Evolutionary conservation across 2,329 filamentous ascomycete genomes (phyloP).

Genomic region (Pestalotiopsis sp.): DNA sequence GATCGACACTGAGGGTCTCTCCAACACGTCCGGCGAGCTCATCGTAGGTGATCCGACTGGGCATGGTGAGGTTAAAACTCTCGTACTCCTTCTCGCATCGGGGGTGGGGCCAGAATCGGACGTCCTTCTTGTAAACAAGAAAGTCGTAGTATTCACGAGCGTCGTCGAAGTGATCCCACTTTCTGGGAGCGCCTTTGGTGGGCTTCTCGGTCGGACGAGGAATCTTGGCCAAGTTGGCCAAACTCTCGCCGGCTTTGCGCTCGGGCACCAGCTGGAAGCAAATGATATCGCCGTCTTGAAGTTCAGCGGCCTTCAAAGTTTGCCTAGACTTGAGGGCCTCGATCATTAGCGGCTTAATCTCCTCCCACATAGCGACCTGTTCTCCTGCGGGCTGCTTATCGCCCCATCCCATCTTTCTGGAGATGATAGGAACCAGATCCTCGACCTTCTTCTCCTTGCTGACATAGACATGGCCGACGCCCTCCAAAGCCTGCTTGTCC

Average conservation of each 20-base stretch:
- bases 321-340: slow-evolving; percentile 91
- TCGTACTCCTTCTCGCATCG: slow-evolving; percentile 61
- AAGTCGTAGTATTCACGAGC: slow-evolving; percentile 92
- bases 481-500: slow-evolving; percentile 73
- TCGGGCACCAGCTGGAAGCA: slow-evolving; percentile 79
- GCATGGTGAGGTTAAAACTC: slow-evolving; percentile 77
- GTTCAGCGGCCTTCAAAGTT: slow-evolving; percentile 86
- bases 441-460: slow-evolving; percentile 85
- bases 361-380: slow-evolving; percentile 79
- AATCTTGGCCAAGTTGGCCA: slow-evolving; percentile 43
- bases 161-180: slow-evolving; percentile 64
- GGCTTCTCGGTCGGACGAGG: slow-evolving; percentile 42
- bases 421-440: slow-evolving; percentile 78
- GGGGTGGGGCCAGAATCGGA: slow-evolving; percentile 76
- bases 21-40: slow-evolving; percentile 83
- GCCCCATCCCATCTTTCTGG: slow-evolving; percentile 85
- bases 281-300: slow-evolving; percentile 96
- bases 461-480: slow-evolving; percentile 85
- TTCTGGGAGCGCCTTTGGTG: slow-evolving; percentile 40
- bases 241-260: slow-evolving; percentile 43
- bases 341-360: slow-evolving; percentile 98
- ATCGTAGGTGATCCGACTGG: slow-evolving; percentile 88
- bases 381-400: slow-evolving; percentile 69
- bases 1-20: slow-evolving; percentile 73
- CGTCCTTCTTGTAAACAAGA: slow-evolving; percentile 78